phyloP scores from a whole-genome alignment of 139 green algal genomes.

The Chlorella sp. region DNA sequence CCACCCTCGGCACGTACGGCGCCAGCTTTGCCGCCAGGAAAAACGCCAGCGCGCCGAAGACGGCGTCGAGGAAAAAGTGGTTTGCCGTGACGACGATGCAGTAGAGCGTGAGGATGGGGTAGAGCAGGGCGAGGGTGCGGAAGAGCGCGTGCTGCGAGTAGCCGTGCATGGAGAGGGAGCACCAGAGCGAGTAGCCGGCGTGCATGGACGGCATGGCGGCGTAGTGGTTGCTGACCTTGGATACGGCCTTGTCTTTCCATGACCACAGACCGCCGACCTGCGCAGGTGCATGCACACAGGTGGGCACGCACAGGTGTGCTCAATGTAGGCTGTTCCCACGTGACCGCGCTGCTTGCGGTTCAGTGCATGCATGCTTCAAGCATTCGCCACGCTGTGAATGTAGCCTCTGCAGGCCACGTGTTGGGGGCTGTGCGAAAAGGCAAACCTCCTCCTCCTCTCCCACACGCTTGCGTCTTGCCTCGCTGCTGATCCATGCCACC shows the following conservation, averaged over 20 bases:
- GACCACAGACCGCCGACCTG: conserved; percentile 31
- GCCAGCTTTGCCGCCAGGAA: conserved; percentile 4
- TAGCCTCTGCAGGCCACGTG: too few species aligned
- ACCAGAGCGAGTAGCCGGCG: conserved; percentile 27
- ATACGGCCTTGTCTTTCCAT: conserved; percentile 17
- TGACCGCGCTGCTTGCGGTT: too few species aligned
- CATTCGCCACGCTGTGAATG: too few species aligned
- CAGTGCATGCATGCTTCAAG: too few species aligned
- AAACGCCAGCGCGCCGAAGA: conserved; percentile 6
- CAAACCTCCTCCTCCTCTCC: too few species aligned
- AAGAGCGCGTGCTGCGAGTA: conserved; percentile 7
- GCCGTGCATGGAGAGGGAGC: conserved; percentile 17
- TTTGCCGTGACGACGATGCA: conserved; percentile 34
- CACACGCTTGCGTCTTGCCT: too few species aligned
- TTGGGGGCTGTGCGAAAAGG: too few species aligned
- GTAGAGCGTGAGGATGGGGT: conserved; percentile 26
- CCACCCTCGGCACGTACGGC: conserved; percentile 9
- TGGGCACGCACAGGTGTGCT: too few species aligned
- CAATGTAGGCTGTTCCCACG: too few species aligned
- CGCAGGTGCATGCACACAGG: too few species aligned
- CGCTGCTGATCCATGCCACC: too few species aligned
- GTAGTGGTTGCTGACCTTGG: conserved; percentile 31
- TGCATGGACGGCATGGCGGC: conserved; percentile 37
- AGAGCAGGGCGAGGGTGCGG: conserved; percentile 8
- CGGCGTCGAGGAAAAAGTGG: conserved; percentile 23